Evolutionary conservation across 2,329 filamentous ascomycete species (phyloP), one percentile per base, ranked within the genome.

Genomic region (Beauveria sp.): DNA sequence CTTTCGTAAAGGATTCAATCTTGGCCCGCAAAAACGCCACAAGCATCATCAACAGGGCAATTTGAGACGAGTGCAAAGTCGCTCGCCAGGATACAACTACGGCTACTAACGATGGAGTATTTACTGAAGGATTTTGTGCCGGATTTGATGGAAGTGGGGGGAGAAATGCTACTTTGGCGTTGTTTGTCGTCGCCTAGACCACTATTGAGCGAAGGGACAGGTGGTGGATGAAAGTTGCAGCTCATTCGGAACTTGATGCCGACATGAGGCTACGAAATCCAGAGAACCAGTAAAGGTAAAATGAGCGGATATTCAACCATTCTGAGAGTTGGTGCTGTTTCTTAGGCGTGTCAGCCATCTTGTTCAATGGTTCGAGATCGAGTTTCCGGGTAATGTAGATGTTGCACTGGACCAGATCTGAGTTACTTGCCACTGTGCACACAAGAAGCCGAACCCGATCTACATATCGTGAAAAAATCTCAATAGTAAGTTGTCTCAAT

Each of bases 11-110:
- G 4, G 66, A 66, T 1, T 62, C 57, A 16, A 67, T 52, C 10
- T 68, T 68, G 50, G 46, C 67, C 20, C 61, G 62, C 1, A 64
- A 65, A 3, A 69, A 52, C 6, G 62, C 58, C 5, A 53, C 43
- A 55, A 55, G 43, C 62, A 60, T 57, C 62, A 31, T 60, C 51
- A 9, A 61, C 26, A 14, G 57, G 60, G 38, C 59, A 62, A 22
- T 34, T 3, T 7, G 42, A 3, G 18, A 58, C 3, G 7, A 64
- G 22, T 18, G 31, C 20, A 45, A 60, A 64, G 20, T 64, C 50
- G 2, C 28, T n/a, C n/a, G 56, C 57, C 31, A 45, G 60, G 18
- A 6, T 42, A 1, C 9, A 40, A 10, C 1, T 38, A 10, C 12
- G 8, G 2, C 2, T 31, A 2, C 5, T 10, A 9, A 42, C 1